Conservation (phyloP, 1,284 basidiomycete species). For the Tilletia horrida region DNA sequence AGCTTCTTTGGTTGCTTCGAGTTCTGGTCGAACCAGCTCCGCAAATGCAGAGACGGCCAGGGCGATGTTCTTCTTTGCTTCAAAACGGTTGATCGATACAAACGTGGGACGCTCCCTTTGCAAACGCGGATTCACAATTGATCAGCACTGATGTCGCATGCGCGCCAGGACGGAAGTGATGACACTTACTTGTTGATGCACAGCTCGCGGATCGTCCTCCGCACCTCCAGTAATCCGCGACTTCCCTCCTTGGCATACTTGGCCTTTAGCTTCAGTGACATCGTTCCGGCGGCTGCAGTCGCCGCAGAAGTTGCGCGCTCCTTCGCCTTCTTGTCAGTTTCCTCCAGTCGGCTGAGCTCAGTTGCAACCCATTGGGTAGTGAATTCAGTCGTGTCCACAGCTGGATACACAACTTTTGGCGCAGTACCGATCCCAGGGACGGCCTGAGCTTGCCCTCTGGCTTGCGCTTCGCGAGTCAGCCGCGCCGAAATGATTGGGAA, state of each 20-base stretch:
- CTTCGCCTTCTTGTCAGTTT: slow-evolving; percentile 58
- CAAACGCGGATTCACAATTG: not conserved
- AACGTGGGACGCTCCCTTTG: slow-evolving; percentile 66
- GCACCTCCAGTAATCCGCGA: not conserved
- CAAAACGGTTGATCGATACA: slow-evolving; percentile 89
- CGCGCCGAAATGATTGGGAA: slow-evolving; percentile 57
- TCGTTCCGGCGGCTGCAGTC: not conserved
- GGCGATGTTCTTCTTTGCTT: slow-evolving; percentile 86
- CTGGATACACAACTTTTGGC: slow-evolving; percentile 83
- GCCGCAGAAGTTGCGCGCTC: slow-evolving; percentile 21
- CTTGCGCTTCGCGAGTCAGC: not conserved
- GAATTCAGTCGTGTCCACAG: slow-evolving; percentile 61
- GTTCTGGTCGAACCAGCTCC: slow-evolving; percentile 2
- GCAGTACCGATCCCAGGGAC: not conserved
- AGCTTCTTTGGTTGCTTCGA: slow-evolving; percentile 8
- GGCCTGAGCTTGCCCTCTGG: too few species aligned
- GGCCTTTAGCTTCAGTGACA: slow-evolving; percentile 7
- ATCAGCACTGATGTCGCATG: too few species aligned
- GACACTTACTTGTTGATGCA: slow-evolving; percentile 14
- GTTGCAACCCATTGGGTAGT: slow-evolving; percentile 25
- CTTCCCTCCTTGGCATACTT: slow-evolving; percentile 11
- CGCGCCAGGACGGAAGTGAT: too few species aligned
- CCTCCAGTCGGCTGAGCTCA: slow-evolving; percentile 29
- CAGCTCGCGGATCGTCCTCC: slow-evolving; percentile 1
- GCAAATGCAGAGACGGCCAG: slow-evolving; percentile 80